Evolutionary conservation across 768 basidiomycete species (phyloP).

Genomic region (Pleurotus sapidus): DNA sequence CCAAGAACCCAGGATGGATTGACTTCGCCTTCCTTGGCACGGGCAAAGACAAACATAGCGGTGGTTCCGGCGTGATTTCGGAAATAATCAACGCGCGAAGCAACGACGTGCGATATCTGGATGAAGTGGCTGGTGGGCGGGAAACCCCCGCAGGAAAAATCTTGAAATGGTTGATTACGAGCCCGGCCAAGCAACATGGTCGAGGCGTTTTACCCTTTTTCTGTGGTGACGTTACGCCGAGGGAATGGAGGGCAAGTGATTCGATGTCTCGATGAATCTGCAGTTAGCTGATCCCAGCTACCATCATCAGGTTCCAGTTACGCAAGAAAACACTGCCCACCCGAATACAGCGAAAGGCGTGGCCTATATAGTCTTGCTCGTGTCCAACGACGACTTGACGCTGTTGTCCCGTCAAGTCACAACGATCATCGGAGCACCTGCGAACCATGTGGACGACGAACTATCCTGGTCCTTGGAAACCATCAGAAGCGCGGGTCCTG

Average conservation of each 20-base stretch:
- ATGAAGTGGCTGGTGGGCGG: conserved; percentile 53
- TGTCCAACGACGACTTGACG: conserved; percentile 23
- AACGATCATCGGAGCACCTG: conserved; percentile 43
- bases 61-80: conserved; percentile 34
- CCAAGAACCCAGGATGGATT: conserved; percentile 59
- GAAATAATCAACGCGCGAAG: conserved; percentile 53
- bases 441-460: conserved; percentile 23
- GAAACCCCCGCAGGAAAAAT: conserved; percentile 50
- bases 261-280: neutral
- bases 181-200: conserved; percentile 22
- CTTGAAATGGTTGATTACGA: conserved; percentile 57
- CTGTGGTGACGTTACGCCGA: conserved; percentile 69
- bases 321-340: conserved; percentile 43
- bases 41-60: conserved; percentile 22
- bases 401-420: conserved; percentile 36
- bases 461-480: conserved; percentile 43
- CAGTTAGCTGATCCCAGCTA: neutral
- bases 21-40: conserved; percentile 65
- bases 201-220: conserved; percentile 59
- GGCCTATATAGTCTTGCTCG: conserved; percentile 45
- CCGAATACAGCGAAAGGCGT: conserved; percentile 48
- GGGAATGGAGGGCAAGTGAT: conserved; percentile 51
- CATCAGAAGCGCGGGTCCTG: conserved; percentile 15
- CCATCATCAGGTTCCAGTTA: neutral
- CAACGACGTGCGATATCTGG: conserved; percentile 33